phyloP scores from a whole-genome alignment of 768 basidiomycete genomes.

The Pseudohyphozyma bogoriensis region DNA sequence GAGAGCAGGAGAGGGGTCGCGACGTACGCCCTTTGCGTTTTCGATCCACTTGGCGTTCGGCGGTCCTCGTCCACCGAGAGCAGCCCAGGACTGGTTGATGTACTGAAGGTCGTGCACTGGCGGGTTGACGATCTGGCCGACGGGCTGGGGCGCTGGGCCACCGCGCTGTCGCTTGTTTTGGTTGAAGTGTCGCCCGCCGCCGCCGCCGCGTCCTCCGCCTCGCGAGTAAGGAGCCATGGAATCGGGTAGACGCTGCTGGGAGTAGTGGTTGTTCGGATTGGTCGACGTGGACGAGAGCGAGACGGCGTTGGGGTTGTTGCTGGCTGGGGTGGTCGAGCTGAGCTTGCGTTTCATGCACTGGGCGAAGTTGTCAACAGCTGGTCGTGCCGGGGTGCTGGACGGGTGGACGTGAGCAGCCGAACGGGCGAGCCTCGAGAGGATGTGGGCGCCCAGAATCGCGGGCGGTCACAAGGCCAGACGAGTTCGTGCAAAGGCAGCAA shows the following conservation, averaged over 20 bases:
- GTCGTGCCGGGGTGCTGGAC: background rate
- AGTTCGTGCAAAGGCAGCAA: too few species aligned
- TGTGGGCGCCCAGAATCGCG: too few species aligned
- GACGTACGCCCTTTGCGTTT: conserved; percentile 23
- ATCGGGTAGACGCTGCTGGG: background rate
- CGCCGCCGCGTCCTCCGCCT: background rate
- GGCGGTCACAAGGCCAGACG: too few species aligned
- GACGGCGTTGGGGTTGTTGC: background rate
- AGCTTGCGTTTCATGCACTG: background rate
- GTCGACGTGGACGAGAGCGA: background rate
- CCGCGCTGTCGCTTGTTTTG: background rate
- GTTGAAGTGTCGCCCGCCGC: background rate
- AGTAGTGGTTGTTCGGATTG: background rate
- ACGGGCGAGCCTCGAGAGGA: too few species aligned
- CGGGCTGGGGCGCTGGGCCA: background rate
- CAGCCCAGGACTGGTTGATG: background rate
- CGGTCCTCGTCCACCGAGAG: background rate
- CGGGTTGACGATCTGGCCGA: background rate
- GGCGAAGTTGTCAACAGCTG: background rate
- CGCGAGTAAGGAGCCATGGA: background rate
- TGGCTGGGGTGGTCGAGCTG: background rate
- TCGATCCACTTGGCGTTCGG: conserved; percentile 11
- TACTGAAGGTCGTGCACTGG: background rate
- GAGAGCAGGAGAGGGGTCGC: conserved; percentile 8
- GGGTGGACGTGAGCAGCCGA: background rate